These are phyloP conservation scores for Crassisporium funariophilum DNA, from an alignment of 768 basidiomycete genomes.

Conservation along the genomic window DNA sequence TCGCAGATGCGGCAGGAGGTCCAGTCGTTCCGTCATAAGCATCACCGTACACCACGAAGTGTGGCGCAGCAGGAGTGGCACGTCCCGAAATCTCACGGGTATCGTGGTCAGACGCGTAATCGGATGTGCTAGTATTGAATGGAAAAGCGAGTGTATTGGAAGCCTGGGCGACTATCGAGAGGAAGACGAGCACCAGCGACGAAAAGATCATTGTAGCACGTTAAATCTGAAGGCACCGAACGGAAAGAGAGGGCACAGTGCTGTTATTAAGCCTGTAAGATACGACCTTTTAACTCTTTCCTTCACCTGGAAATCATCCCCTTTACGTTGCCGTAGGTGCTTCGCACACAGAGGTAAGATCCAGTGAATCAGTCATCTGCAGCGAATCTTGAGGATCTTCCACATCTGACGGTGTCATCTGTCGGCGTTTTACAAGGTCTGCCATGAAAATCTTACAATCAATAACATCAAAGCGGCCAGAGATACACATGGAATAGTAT, in stretches of 20 bases:
- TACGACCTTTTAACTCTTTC: slow-evolving; percentile 12
- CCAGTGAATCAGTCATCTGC: slow-evolving; percentile 13
- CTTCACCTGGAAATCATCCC: not conserved
- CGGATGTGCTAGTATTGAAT: slow-evolving; percentile 21
- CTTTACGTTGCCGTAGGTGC: slow-evolving; percentile 3
- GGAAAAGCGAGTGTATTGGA: slow-evolving; percentile 11
- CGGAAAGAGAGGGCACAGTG: not conserved
- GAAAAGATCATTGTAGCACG: slow-evolving; percentile 9
- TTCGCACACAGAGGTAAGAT: slow-evolving; percentile 8
- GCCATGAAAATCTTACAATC: too few relatives aligned
- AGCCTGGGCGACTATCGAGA: slow-evolving; percentile 5
- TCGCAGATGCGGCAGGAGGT: slow-evolving; percentile 46
- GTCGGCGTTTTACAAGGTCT: slow-evolving; percentile 2
- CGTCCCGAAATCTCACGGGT: slow-evolving; percentile 35
- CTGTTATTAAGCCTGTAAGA: not conserved
- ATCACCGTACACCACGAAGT: slow-evolving; percentile 50
- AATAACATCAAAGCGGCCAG: not conserved
- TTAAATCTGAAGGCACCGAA: not conserved
- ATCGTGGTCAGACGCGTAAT: slow-evolving; percentile 27
- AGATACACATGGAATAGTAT: not conserved
- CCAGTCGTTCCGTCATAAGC: slow-evolving; percentile 46
- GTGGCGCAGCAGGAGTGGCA: slow-evolving; percentile 48
- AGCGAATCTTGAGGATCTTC: slow-evolving; percentile 19
- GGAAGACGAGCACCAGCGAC: slow-evolving; percentile 1
- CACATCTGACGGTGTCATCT: slow-evolving; percentile 13